Percentiles rank a stretch among this genome's conserved stretches.
Evolutionary conservation across 441 rosid species (phyloP).

Genomic region (Populus tomentosa): DNA sequence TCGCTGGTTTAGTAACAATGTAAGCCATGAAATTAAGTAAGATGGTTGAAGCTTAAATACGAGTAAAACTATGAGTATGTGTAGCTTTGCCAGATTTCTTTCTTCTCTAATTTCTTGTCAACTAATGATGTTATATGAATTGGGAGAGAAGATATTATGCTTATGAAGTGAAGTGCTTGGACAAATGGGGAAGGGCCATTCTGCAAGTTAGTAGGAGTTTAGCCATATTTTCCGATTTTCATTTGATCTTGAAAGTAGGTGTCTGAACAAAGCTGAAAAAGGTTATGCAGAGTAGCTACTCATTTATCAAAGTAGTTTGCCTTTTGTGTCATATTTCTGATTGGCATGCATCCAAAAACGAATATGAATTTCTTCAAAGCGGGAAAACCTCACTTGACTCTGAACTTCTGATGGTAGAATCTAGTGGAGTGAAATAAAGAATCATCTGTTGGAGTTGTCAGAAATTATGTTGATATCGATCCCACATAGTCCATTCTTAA

Average conservation of each 20-base stretch:
- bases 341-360: not conserved
- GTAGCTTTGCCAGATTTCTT: not conserved
- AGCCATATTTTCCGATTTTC: not conserved
- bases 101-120: not conserved
- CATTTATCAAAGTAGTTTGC: not conserved
- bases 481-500: not conserved
- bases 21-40: not conserved
- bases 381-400: too few relatives aligned
- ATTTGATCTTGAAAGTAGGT: not conserved
- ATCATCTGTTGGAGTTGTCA: too few relatives aligned
- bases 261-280: not conserved
- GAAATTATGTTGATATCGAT: not conserved
- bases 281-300: not conserved
- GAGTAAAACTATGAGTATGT: not conserved
- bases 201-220: not conserved
- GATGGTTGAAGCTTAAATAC: too few relatives aligned
- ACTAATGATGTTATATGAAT: not conserved
- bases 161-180: not conserved
- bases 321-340: not conserved
- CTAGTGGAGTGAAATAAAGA: too few relatives aligned
- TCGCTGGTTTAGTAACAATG: too few relatives aligned
- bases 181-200: not conserved
- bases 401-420: too few relatives aligned
- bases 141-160: not conserved
- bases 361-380: too few relatives aligned